A percentile compares a stretch with the other conserved stretches of the same genome.
These are phyloP conservation scores for Taphrina populina DNA, from an alignment of 1,139 yeast genomes.

Conservation along the genomic window DNA sequence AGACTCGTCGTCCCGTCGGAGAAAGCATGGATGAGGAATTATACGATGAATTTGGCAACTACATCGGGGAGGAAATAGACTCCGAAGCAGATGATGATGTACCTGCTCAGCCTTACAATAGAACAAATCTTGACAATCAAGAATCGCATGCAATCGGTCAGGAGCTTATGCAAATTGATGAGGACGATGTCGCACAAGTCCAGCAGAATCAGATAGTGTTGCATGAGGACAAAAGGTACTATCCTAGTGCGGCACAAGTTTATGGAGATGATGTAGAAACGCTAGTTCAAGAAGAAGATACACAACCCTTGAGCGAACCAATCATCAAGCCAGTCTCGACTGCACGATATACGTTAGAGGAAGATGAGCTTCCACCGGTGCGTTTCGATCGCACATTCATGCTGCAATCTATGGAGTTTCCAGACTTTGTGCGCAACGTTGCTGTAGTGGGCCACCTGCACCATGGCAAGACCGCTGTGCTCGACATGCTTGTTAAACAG, in stretches of 20 bases:
- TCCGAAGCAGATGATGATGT: constrained; percentile 26
- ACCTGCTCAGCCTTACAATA: not conserved
- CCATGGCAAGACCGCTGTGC: constrained; percentile 81
- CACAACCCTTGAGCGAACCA: constrained; percentile 60
- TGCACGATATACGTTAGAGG: constrained; percentile 54
- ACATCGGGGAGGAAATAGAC: constrained; percentile 35
- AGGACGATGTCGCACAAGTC: constrained; percentile 14
- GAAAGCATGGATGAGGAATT: constrained; percentile 38
- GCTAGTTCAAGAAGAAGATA: constrained; percentile 57
- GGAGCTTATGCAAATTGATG: constrained; percentile 26
- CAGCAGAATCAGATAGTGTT: constrained; percentile 45
- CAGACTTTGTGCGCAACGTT: constrained; percentile 72
- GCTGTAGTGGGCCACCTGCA: constrained; percentile 78
- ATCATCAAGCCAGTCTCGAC: constrained; percentile 58
- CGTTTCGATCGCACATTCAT: constrained; percentile 63
- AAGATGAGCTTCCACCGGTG: constrained; percentile 57
- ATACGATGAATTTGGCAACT: constrained; percentile 38
- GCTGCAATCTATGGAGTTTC: constrained; percentile 53
- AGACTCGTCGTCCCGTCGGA: too few relatives aligned
- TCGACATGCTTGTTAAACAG: constrained; percentile 66
- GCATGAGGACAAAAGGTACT: constrained; percentile 52
- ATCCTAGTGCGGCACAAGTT: constrained; percentile 50
- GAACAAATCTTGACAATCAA: not conserved
- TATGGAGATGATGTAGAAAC: constrained; percentile 66
- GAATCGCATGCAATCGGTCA: constrained; percentile 7